Conservation (phyloP, 106 monocot species). For the Dendrobium officinale region DNA sequence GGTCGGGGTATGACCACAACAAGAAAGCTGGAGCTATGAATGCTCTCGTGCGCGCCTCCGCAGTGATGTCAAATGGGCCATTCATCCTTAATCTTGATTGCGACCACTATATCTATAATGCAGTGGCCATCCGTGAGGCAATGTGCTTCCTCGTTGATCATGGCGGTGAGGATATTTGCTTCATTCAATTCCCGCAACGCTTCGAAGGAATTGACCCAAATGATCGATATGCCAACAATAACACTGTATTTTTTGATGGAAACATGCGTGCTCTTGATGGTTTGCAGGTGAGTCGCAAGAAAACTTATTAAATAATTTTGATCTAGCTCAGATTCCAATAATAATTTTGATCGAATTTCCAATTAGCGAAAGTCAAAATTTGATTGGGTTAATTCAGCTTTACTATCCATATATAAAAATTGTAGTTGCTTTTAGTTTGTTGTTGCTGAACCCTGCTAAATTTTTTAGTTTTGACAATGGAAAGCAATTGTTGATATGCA, state of each 20-base stretch:
- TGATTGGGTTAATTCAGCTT: too few relatives aligned
- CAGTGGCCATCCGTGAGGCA: constrained; percentile 65
- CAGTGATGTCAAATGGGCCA: constrained; percentile 85
- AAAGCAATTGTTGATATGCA: too few relatives aligned
- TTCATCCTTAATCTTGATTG: constrained; percentile 99
- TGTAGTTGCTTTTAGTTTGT: too few relatives aligned
- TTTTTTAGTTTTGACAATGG: too few relatives aligned
- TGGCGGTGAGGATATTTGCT: constrained; percentile 86
- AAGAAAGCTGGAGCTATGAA: constrained; percentile 99
- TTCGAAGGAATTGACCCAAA: constrained; percentile 96
- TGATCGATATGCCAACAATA: constrained; percentile 95
- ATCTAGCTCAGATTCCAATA: too few relatives aligned
- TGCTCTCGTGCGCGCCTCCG: constrained; percentile 79
- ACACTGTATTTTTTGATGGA: constrained; percentile 97
- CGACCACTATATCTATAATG: constrained; percentile 95
- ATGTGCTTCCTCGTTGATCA: constrained; percentile 99
- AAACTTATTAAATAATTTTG: too few relatives aligned
- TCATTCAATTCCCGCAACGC: constrained; percentile 87
- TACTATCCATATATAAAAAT: too few relatives aligned
- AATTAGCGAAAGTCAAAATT: too few relatives aligned
- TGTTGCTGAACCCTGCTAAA: too few relatives aligned
- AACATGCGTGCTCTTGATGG: constrained; percentile 98
- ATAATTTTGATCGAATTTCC: too few relatives aligned
- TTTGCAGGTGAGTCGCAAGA: constrained; percentile 29
- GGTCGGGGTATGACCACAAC: constrained; percentile 81